Evolutionary conservation across 2,329 filamentous ascomycete genomes (phyloP).

Genomic region (Claviceps sp.): DNA sequence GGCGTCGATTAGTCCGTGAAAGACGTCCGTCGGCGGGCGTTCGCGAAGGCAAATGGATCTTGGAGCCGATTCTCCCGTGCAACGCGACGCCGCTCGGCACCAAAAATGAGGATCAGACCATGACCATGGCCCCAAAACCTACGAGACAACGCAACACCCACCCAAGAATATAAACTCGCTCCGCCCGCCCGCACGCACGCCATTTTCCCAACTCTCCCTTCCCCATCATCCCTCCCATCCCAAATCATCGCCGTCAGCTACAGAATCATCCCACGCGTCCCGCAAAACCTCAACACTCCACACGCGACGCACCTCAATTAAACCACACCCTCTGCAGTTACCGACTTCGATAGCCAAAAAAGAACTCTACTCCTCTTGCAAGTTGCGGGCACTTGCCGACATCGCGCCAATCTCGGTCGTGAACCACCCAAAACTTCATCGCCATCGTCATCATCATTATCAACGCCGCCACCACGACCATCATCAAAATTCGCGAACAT

Average conservation of each 20-base stretch:
- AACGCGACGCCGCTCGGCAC: constrained; percentile 19
- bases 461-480: constrained; percentile 6
- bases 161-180: constrained; percentile 19
- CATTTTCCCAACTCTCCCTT: constrained; percentile 12
- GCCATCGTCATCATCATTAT: neutral
- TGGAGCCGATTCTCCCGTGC: constrained; percentile 22
- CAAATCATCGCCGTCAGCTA: constrained; percentile 15
- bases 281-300: neutral
- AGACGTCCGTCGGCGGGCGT: constrained; percentile 9
- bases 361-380: neutral
- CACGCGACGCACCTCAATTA: neutral
- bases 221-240: constrained; percentile 8
- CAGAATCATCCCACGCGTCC: constrained; percentile 12
- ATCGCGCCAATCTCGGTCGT: neutral
- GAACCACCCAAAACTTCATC: neutral
- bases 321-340: neutral
- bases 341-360: neutral
- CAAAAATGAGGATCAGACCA: constrained; percentile 28
- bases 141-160: constrained; percentile 21
- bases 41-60: constrained; percentile 13
- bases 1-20: no score
- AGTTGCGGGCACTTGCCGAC: neutral
- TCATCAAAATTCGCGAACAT: constrained; percentile 11
- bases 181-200: constrained; percentile 11
- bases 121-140: constrained; percentile 19